A percentile compares a stretch with the other conserved stretches of the same genome.
These are phyloP conservation scores for Pirum gemmata DNA, from an alignment of 78 protist genomes.

Conservation along the genomic window DNA sequence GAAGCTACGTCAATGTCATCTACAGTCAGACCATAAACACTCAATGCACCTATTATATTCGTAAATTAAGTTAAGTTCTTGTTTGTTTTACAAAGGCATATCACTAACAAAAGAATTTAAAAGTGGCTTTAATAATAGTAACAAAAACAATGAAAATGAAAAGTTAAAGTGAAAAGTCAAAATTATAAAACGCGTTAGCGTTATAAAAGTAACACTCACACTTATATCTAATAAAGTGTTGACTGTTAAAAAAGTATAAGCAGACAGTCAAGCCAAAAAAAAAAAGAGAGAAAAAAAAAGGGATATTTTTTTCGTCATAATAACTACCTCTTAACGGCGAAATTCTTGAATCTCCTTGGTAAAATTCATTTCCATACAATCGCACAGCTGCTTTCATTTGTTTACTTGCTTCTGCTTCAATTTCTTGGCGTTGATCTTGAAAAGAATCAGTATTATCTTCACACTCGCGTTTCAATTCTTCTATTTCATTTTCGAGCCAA, in stretches of 20 bases:
- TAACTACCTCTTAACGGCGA: too few species aligned
- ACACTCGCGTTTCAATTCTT: neutral
- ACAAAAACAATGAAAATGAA: too few species aligned
- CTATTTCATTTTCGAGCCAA: constrained; percentile 32
- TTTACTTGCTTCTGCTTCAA: constrained; percentile 23
- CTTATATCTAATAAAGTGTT: too few species aligned
- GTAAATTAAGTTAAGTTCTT: constrained; percentile 36
- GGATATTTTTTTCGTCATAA: too few species aligned
- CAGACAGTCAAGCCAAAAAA: constrained; percentile 35
- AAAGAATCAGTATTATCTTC: neutral
- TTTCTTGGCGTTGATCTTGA: neutral
- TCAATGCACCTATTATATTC: constrained; percentile 60
- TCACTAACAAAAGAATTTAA: too few species aligned
- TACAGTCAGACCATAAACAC: constrained; percentile 54
- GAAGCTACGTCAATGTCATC: constrained; percentile 63
- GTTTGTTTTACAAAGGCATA: too few species aligned
- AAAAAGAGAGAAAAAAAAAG: neutral
- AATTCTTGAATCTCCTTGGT: too few species aligned
- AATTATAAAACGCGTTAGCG: too few species aligned
- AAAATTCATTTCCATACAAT: neutral
- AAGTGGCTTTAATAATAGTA: too few species aligned
- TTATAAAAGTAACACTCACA: too few species aligned
- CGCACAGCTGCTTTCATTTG: constrained; percentile 20
- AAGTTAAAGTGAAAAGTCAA: too few species aligned
- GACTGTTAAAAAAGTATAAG: too few species aligned